Percentiles rank a stretch among this genome's conserved stretches.
Evolutionary conservation across 2,329 filamentous ascomycete species (phyloP).

Genomic region (Clathrospora elynae): DNA sequence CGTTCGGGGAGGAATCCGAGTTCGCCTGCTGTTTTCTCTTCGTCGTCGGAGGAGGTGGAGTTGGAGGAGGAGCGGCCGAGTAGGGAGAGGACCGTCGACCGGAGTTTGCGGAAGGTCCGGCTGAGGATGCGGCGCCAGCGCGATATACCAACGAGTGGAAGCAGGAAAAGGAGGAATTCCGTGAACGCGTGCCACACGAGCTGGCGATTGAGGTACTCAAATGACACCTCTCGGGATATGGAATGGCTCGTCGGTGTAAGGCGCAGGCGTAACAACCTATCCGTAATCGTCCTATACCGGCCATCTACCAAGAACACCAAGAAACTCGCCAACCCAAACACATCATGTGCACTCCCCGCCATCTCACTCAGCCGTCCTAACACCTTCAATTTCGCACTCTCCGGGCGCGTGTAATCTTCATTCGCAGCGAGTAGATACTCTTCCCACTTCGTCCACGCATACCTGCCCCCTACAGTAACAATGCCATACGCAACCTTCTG

Average conservation of each 20-base stretch:
- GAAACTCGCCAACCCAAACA: conserved; percentile 83
- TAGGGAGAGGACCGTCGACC: conserved; percentile 58
- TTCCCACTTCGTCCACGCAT: conserved; percentile 92
- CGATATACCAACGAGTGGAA: conserved; percentile 94
- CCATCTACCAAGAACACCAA: conserved; percentile 90
- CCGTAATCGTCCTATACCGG: conserved; percentile 86
- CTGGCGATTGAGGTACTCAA: conserved; percentile 96
- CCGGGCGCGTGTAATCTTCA: conserved; percentile 68
- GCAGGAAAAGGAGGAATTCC: conserved; percentile 93
- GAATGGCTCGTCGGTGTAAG: conserved; percentile 82
- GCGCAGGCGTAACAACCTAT: conserved; percentile 81
- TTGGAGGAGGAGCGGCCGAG: conserved; percentile 52
- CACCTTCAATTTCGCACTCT: conserved; percentile 56
- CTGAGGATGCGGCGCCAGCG: conserved; percentile 91
- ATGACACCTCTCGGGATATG: conserved; percentile 88
- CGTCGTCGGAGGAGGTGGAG: conserved; percentile 55
- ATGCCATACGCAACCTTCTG: conserved; percentile 87
- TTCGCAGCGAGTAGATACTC: conserved; percentile 79
- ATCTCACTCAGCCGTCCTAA: conserved; percentile 73
- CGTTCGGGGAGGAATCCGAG: conserved; percentile 85
- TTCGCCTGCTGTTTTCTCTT: conserved; percentile 65
- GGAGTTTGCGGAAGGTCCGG: conserved; percentile 82
- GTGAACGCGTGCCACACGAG: conserved; percentile 99
- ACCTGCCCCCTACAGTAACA: conserved; percentile 83
- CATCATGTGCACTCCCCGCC: conserved; percentile 75